Evolutionary conservation across 228 moss, liverwort and hornwort species (phyloP).

Genomic region (Sphagnum magellanicum): DNA sequence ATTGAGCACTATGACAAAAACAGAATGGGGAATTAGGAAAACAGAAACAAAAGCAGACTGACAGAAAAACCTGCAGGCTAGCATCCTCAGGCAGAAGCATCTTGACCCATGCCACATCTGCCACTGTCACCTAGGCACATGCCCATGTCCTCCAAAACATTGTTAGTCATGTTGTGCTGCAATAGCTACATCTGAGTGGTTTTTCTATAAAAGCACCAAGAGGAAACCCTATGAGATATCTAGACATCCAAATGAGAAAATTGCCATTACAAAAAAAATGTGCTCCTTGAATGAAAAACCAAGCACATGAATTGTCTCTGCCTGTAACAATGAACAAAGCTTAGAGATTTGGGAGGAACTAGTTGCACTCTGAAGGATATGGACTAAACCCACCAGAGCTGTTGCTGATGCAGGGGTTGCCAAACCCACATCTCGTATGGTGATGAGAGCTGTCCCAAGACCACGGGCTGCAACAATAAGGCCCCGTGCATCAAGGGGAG

Average conservation of each 20-base stretch:
- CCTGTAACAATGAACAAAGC: too few relatives aligned
- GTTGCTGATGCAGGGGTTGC: constrained; percentile 74
- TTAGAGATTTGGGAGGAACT: too few relatives aligned
- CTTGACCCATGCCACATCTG: constrained; percentile 76
- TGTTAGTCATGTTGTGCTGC: too few relatives aligned
- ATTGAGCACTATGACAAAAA: neutral
- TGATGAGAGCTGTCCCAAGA: constrained; percentile 70
- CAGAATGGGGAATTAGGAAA: neutral
- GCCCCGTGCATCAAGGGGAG: constrained; percentile 58
- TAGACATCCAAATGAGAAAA: too few relatives aligned
- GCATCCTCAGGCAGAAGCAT: constrained; percentile 85
- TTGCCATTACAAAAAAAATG: too few relatives aligned
- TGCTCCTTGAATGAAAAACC: too few relatives aligned
- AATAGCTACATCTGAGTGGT: too few relatives aligned
- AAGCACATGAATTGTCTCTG: too few relatives aligned
- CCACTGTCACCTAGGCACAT: constrained; percentile 61
- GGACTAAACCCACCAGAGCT: constrained; percentile 36
- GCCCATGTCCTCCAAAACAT: neutral
- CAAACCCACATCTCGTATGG: constrained; percentile 74
- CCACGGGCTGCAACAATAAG: constrained; percentile 69
- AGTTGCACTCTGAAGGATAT: too few relatives aligned
- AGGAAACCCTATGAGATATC: too few relatives aligned
- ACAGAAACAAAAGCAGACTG: constrained; percentile 1
- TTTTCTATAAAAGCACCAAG: too few relatives aligned
- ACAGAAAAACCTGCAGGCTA: constrained; percentile 58